Conservation (phyloP, 73 alveolate species). For the Strombidium stylifer region DNA sequence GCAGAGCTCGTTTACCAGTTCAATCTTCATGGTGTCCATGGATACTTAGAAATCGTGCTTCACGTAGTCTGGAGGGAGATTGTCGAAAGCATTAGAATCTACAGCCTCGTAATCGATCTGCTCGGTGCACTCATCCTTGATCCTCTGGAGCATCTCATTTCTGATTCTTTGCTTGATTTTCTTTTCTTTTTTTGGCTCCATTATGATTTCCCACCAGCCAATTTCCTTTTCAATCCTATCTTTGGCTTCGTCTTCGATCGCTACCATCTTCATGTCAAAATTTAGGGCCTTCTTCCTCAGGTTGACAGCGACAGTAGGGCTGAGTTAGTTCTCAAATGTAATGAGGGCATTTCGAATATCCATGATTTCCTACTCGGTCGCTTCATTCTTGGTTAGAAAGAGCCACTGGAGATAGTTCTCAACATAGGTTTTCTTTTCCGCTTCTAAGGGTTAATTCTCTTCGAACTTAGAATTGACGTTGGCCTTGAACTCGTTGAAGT, state of each 20-base stretch:
- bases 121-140: no score
- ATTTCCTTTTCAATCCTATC: no score
- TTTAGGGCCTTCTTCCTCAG: conserved; percentile 23
- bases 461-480: conserved; percentile 20
- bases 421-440: conserved; percentile 39
- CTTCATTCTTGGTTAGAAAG: conserved; percentile 6
- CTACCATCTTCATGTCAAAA: conserved; percentile 10
- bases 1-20: no score
- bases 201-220: no score
- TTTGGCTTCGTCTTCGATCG: conserved; percentile 7
- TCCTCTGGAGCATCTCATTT: no score
- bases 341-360: not conserved
- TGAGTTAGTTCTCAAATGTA: conserved; percentile 5
- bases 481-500: conserved; percentile 29
- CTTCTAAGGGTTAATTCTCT: conserved; percentile 12
- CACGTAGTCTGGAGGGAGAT: no score
- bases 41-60: no score
- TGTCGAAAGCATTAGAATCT: no score
- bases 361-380: not conserved
- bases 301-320: conserved; percentile 8
- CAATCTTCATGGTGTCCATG: no score
- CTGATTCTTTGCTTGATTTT: no score
- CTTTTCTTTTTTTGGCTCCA: no score
- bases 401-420: not conserved
- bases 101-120: no score